Percentiles rank a stretch among this genome's conserved stretches.
Conservation (phyloP, 352 stramenopile species). For the Phytopythium aichiense region DNA sequence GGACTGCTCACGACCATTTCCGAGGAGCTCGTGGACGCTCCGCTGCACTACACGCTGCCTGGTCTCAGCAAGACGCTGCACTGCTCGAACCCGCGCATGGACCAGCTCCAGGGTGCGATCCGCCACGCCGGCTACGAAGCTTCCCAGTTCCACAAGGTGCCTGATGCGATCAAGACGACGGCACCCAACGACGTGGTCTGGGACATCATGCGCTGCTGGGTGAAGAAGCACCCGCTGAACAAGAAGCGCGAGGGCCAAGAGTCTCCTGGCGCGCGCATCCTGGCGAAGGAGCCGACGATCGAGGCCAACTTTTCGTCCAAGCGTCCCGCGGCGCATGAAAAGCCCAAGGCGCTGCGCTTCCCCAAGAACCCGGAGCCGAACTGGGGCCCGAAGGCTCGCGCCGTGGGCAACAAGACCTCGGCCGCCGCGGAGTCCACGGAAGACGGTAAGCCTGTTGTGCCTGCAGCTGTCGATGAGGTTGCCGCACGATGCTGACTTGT, state of each 20-base stretch:
- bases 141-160: conserved; percentile 98
- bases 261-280: conserved; percentile 78
- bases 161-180: conserved; percentile 97
- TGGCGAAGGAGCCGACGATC: conserved; percentile 79
- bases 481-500: background rate
- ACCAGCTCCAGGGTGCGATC: conserved; percentile 92
- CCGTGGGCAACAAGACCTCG: conserved; percentile 63
- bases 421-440: conserved; percentile 2
- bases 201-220: conserved; percentile 97
- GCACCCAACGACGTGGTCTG: conserved; percentile 97
- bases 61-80: conserved; percentile 92
- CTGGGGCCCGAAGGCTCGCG: conserved; percentile 94
- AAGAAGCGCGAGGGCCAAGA: conserved; percentile 84
- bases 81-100: conserved; percentile 92
- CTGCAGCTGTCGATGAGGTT: background rate
- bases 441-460: conserved; percentile 21
- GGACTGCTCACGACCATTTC: conserved; percentile 94
- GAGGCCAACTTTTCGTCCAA: conserved; percentile 84
- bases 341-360: conserved; percentile 91
- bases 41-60: conserved; percentile 96
- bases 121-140: conserved; percentile 95
- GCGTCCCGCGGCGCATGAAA: conserved; percentile 56
- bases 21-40: conserved; percentile 94
- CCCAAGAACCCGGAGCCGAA: conserved; percentile 95
- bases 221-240: conserved; percentile 92